phyloP scores from a whole-genome alignment of 129 eudicot genomes.

The Rutidosis leptorrhynchoides region DNA sequence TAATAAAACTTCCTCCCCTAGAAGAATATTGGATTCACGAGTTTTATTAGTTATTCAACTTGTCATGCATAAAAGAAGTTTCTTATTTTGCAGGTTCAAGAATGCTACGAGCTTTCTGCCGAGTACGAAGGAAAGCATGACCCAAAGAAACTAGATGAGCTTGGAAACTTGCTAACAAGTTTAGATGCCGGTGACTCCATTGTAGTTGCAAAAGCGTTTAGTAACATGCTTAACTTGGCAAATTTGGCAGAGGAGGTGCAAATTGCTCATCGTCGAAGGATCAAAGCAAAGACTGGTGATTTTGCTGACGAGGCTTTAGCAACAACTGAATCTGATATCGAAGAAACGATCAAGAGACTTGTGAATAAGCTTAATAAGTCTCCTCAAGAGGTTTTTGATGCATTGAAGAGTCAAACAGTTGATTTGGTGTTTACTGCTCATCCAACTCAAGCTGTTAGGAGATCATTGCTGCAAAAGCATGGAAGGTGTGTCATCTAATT shows the following conservation, averaged over 20 bases:
- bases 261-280: constrained; percentile 79
- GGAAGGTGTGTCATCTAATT: constrained; percentile 57
- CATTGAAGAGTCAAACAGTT: constrained; percentile 85
- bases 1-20: no score
- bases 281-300: constrained; percentile 73
- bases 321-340: constrained; percentile 92
- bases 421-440: constrained; percentile 93
- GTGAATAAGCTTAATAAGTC: constrained; percentile 73
- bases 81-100: constrained; percentile 67
- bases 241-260: constrained; percentile 97
- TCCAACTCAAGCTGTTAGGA: constrained; percentile 89
- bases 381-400: constrained; percentile 88
- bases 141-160: constrained; percentile 77
- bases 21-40: neutral
- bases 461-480: constrained; percentile 98
- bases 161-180: constrained; percentile 74
- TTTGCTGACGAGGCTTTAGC: constrained; percentile 75
- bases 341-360: constrained; percentile 84
- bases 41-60: neutral
- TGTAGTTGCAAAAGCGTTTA: constrained; percentile 81
- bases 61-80: neutral
- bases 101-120: constrained; percentile 94
- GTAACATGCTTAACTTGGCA: constrained; percentile 95
- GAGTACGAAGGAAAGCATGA: constrained; percentile 83
- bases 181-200: constrained; percentile 95